These are phyloP conservation scores for Colletotrichum sp. DNA, from an alignment of 2,329 filamentous ascomycete genomes.

Conservation along the genomic window DNA sequence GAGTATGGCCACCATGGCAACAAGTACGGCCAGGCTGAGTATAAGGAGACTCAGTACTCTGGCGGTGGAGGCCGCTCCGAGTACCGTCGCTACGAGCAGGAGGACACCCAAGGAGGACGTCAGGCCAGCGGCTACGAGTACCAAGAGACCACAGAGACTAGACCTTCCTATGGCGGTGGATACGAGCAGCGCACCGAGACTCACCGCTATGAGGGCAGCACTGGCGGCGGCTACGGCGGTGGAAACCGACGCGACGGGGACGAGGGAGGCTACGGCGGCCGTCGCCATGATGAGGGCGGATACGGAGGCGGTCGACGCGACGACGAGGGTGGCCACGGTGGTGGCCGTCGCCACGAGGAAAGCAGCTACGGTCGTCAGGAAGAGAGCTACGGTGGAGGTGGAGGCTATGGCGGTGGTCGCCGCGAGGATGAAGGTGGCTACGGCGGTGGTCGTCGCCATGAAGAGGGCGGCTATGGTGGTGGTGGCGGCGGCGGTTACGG, in stretches of 20 bases:
- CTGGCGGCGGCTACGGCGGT: constrained; percentile 24
- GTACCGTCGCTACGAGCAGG: constrained; percentile 67
- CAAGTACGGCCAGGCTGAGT: constrained; percentile 66
- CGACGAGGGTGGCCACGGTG: constrained; percentile 22
- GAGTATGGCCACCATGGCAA: constrained; percentile 64
- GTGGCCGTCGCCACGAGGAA: constrained; percentile 25
- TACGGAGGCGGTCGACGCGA: constrained; percentile 12
- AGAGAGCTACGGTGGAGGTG: constrained; percentile 20
- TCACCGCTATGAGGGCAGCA: constrained; percentile 46
- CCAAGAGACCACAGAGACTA: constrained; percentile 61
- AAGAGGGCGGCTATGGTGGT: constrained; percentile 1
- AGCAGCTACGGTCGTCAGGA: constrained; percentile 7
- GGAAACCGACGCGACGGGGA: constrained; percentile 19
- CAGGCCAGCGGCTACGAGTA: constrained; percentile 58
- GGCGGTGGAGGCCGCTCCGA: constrained; percentile 63
- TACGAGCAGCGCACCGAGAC: constrained; percentile 65
- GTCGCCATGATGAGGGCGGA: constrained; percentile 8
- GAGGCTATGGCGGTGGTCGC: constrained; percentile 26
- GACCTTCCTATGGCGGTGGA: constrained; percentile 54
- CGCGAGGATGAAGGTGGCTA: constrained; percentile 25
- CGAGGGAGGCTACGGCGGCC: constrained; percentile 28
- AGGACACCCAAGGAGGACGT: constrained; percentile 42
- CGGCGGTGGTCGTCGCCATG: constrained; percentile 27
- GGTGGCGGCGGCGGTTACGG: constrained; percentile 13
- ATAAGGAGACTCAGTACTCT: constrained; percentile 61